Evolutionary conservation across 495 filamentous ascomycete species (phyloP), one percentile per base, ranked within the genome.

Genomic region (Daldinia bambusicola): DNA sequence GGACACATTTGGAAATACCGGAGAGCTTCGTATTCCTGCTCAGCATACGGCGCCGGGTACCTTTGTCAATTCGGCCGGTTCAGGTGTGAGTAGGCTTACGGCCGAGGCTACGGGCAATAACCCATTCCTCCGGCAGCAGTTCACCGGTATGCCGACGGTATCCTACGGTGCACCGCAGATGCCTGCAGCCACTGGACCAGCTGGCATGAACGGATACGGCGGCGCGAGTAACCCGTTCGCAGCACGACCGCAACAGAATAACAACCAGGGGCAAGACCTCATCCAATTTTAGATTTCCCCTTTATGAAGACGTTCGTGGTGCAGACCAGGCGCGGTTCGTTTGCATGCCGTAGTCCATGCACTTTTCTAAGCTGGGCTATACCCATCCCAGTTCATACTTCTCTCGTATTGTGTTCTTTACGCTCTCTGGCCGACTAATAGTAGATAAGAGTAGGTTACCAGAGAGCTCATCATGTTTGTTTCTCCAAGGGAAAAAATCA

Each of bases 21-120:
- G 95, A 61, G 90, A 98, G 60, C 85, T 97, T 34, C 93, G 95
- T 79, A 97, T 99, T 71, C 96, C 95, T 1, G 89, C 95, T 37
- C 95, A 99, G 79, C 95, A 99, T 80, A 99, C 95, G 0, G 94
- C 95, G 0, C 96, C 96, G 2, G 95, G 95, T 32, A 97, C 92
- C 2, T 99, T 98, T 75, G 91, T 99, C 80, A 99, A 98, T 81
- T 95, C 91, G 68, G 92, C 95, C 4, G 95, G 95, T 59, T 86
- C 90, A 48, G 92, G 92, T 22, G 77, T 92, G 60, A 87, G 89
- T 61, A 87, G 86, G 63, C 85, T 92, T 43, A 89, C 89, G 8
- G 82, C 85, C n/a, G 91, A 92, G 34, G 84, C 86, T 40, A 95
- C 93, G 4, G 94, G 94, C 60, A 97, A 86, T 81, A 98, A 98